phyloP scores from a whole-genome alignment of 1,284 basidiomycete genomes.

The Hemileia vastatrix region DNA sequence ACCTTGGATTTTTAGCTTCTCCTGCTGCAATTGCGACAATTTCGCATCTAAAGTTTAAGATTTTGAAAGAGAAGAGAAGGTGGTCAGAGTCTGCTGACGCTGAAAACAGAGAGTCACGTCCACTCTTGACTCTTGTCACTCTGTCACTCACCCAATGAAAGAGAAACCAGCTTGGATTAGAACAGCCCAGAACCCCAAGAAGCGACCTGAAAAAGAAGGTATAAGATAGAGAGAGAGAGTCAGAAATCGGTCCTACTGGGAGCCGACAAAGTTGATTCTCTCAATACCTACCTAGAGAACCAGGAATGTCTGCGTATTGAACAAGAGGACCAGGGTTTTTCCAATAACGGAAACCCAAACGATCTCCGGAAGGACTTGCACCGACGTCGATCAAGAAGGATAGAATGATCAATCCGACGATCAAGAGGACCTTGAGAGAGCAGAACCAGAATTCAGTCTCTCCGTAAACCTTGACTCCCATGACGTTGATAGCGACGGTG shows the following conservation, averaged over 20 bases:
- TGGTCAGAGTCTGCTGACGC: no score
- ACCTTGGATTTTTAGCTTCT: slow-evolving; percentile 45
- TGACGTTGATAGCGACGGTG: slow-evolving; percentile 56
- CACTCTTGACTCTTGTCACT: not conserved
- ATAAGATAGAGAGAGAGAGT: not conserved
- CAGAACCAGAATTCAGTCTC: slow-evolving; percentile 55
- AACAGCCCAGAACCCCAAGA: slow-evolving; percentile 51
- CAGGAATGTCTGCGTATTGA: no score
- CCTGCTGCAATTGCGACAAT: slow-evolving; percentile 40
- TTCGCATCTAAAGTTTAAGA: slow-evolving; percentile 34
- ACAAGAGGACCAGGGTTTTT: slow-evolving; percentile 52
- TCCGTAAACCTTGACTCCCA: no score
- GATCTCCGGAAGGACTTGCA: slow-evolving; percentile 44
- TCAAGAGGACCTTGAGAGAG: slow-evolving; percentile 52
- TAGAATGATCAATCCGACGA: slow-evolving; percentile 53
- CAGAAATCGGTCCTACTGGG: slow-evolving; percentile 32
- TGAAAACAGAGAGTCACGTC: no score
- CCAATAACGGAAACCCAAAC: slow-evolving; percentile 64
- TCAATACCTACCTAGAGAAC: no score
- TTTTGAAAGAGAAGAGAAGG: no score
- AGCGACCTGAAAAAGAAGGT: slow-evolving; percentile 40
- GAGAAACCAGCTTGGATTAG: slow-evolving; percentile 45
- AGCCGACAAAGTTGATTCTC: slow-evolving; percentile 74
- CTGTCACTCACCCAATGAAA: slow-evolving; percentile 39
- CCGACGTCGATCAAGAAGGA: slow-evolving; percentile 49